Conservation (phyloP, 495 filamentous ascomycete genomes). For the Hypoxylon intermedium region DNA sequence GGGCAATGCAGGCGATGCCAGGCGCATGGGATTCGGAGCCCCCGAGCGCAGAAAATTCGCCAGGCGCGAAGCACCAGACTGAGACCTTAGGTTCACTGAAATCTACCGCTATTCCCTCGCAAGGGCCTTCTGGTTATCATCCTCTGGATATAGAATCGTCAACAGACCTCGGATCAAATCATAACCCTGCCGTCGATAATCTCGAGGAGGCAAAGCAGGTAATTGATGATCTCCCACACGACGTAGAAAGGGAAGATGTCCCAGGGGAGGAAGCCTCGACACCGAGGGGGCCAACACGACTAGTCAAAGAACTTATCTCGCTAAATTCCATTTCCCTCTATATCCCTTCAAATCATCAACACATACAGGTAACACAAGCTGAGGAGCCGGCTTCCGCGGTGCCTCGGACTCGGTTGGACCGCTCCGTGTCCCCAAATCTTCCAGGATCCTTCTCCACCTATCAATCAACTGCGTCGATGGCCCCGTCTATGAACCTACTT, state of each 20-base stretch:
- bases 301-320: constrained; percentile 58
- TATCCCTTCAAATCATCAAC: constrained; percentile 51
- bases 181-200: constrained; percentile 19
- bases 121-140: background rate
- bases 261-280: constrained; percentile 48
- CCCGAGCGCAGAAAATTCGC: constrained; percentile 23
- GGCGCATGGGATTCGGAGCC: constrained; percentile 63
- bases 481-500: constrained; percentile 17
- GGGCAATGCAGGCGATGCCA: constrained; percentile 55
- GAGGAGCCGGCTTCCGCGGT: constrained; percentile 22
- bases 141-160: background rate
- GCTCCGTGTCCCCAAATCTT: constrained; percentile 54
- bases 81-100: background rate
- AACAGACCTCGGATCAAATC: background rate
- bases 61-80: constrained; percentile 6
- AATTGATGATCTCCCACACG: constrained; percentile 1
- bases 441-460: constrained; percentile 65
- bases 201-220: constrained; percentile 30
- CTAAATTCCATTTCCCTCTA: constrained; percentile 51
- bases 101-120: background rate
- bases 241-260: constrained; percentile 6
- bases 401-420: constrained; percentile 20
- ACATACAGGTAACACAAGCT: constrained; percentile 39
- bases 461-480: constrained; percentile 45
- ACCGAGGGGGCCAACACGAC: constrained; percentile 54